A percentile compares a stretch with the other conserved stretches of the same genome.
Conservation (phyloP, 2,329 filamentous ascomycete genomes). For the Pestalotiopsis sp. region DNA sequence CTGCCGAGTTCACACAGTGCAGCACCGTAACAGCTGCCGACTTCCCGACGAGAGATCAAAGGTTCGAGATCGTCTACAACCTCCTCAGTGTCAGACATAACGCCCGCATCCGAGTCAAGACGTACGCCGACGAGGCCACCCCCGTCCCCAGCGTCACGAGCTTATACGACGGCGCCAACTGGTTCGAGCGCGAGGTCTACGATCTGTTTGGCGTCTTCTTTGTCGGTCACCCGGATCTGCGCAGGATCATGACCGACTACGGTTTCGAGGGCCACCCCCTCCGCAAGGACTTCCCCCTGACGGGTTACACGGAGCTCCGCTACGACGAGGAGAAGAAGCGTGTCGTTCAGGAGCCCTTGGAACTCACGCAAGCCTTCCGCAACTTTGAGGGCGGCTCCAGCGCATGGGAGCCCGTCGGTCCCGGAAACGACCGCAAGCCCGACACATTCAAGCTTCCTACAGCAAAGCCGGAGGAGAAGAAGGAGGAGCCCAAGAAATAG, state of each 20-base stretch:
- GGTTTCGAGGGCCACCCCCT: constrained; percentile 97
- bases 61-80: constrained; percentile 98
- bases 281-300: constrained; percentile 96
- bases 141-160: constrained; percentile 86
- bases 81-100: constrained; percentile 95
- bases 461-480: constrained; percentile 91
- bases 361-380: constrained; percentile 96
- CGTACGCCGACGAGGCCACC: constrained; percentile 94
- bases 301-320: constrained; percentile 95
- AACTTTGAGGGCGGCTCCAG: constrained; percentile 93
- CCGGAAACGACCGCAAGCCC: constrained; percentile 78
- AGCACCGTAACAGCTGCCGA: constrained; percentile 93
- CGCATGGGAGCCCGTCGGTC: constrained; percentile 66
- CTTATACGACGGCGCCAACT: constrained; percentile 94
- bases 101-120: constrained; percentile 95
- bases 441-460: constrained; percentile 93
- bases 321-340: constrained; percentile 99
- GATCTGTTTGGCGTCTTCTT: constrained; percentile 99
- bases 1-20: constrained; percentile 94
- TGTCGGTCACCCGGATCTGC: constrained; percentile 88
- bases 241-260: constrained; percentile 99
- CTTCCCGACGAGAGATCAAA: constrained; percentile 91
- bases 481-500: constrained; percentile 92
- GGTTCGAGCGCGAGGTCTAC: constrained; percentile 98
- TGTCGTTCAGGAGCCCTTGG: constrained; percentile 95